Evolutionary conservation across 208 protist species (phyloP), one percentile per base, ranked within the genome.

Genomic region (Trypanosoma boissoni): DNA sequence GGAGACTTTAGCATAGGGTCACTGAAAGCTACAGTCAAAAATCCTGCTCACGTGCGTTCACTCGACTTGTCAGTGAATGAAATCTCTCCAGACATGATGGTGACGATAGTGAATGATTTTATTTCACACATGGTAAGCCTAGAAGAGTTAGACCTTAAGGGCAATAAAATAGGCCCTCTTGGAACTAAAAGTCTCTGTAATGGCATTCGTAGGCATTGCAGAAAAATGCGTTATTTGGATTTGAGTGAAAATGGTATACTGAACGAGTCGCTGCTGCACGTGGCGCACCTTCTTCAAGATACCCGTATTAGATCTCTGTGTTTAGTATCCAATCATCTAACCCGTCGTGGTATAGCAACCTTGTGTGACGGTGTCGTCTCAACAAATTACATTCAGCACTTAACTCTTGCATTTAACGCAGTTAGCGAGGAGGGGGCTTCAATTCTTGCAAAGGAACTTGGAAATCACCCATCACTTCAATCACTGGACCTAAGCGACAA

Each of bases 181-280:
- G 88, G 82, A 9, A 74, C 77, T 5, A 60, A 74, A 59, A 51
- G 67, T 20, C 73, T 95, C 21, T 90, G 82, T 50, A 70, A 88
- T 57, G 58, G 71, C 7, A 70, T 95, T 43, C 69, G 68, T n/a
- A 37, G 72, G 42, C 37, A 75, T 48, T 95, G 84, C 53, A 72
- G 66, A 3, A 64, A 73, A 43, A 55, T 95, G 18, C 61, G 63
- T 14, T 90, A 91, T 64, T 58, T 95, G 16, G 84, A 92, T 46
- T 64, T 95, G 14, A 92, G 81, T 53, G 88, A 95, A 65, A 95
- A 95, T 51, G 70, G 69, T 20, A 89, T 92, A 36, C 77, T 85
- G 48, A 78, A 95, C 57, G 84, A 88, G 48, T 71, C 78, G 20
- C 48, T 92, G 24, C 75, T 82, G 45, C 39, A 65, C 1, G 61